A percentile compares a stretch with the other conserved stretches of the same genome.
Evolutionary conservation across 768 basidiomycete species (phyloP).

Genomic region (Amanita subjunquillea): DNA sequence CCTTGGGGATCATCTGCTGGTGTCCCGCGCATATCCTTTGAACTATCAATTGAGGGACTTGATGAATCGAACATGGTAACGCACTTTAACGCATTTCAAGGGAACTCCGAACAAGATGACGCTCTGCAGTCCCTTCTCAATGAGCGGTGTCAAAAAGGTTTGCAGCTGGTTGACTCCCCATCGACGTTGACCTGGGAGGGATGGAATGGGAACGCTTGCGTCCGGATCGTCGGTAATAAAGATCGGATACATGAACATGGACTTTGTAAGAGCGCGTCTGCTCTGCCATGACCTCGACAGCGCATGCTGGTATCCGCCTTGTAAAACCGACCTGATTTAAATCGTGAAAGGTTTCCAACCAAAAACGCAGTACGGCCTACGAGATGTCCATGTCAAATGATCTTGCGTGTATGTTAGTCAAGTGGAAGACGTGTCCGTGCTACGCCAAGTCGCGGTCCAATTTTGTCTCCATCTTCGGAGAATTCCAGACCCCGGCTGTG

Average conservation of each 20-base stretch:
- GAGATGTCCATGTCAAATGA: conserved; percentile 19
- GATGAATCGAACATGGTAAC: conserved; percentile 3
- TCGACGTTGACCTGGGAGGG: conserved; percentile 77
- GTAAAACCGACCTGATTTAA: conserved; percentile 55
- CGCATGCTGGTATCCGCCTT: conserved; percentile 93
- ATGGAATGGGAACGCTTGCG: conserved; percentile 31
- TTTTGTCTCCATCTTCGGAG: too few relatives aligned
- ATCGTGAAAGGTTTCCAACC: background rate
- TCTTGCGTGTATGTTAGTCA: too few relatives aligned
- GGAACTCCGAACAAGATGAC: conserved; percentile 96
- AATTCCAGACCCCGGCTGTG: too few relatives aligned
- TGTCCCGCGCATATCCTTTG: conserved; percentile 72
- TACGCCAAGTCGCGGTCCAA: too few relatives aligned
- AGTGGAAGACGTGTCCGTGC: too few relatives aligned
- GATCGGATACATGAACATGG: conserved; percentile 99
- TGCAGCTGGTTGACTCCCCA: conserved; percentile 97
- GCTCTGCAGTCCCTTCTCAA: conserved; percentile 81
- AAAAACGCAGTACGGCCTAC: conserved; percentile 6
- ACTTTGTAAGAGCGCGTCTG: conserved; percentile 68
- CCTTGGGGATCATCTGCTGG: conserved; percentile 86
- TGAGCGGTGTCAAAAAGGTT: conserved; percentile 76
- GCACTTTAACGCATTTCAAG: conserved; percentile 65
- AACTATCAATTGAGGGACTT: background rate
- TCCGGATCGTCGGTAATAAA: conserved; percentile 86
- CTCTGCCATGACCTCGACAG: conserved; percentile 84